These are phyloP conservation scores for Tylopilus rubrobrunneus DNA, from an alignment of 768 basidiomycete species.

Conservation along the genomic window DNA sequence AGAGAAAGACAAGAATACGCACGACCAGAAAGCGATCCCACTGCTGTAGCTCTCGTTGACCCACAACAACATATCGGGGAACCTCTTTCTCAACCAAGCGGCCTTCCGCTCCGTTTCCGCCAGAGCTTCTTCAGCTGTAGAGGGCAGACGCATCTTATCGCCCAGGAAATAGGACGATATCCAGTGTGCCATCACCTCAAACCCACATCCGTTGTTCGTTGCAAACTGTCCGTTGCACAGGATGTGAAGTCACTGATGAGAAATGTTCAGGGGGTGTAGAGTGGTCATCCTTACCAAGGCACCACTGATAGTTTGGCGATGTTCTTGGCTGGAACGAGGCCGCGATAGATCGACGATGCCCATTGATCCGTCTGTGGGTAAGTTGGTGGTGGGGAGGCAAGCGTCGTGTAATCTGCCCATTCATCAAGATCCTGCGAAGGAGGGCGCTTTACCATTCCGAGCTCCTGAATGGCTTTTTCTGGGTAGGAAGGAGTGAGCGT, in stretches of 20 bases:
- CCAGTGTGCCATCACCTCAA: slow-evolving; percentile 59
- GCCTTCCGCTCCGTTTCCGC: slow-evolving; percentile 40
- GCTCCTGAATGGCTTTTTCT: slow-evolving; percentile 46
- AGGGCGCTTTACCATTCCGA: slow-evolving; percentile 45
- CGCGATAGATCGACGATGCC: slow-evolving; percentile 54
- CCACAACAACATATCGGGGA: slow-evolving; percentile 47
- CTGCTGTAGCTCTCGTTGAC: slow-evolving; percentile 51
- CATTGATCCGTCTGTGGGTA: slow-evolving; percentile 33
- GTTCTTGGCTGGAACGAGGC: slow-evolving; percentile 59
- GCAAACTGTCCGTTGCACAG: slow-evolving; percentile 40
- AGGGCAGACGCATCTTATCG: slow-evolving; percentile 49
- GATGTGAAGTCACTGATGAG: neutral
- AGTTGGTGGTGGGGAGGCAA: slow-evolving; percentile 37
- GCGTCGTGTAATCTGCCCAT: slow-evolving; percentile 36
- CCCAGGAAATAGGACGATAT: slow-evolving; percentile 58
- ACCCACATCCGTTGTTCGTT: slow-evolving; percentile 50
- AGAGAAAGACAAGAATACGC: slow-evolving; percentile 17
- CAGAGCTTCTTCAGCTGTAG: slow-evolving; percentile 44
- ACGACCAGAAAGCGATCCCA: slow-evolving; percentile 51
- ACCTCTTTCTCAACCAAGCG: slow-evolving; percentile 53
- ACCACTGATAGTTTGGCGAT: slow-evolving; percentile 52
- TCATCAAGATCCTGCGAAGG: slow-evolving; percentile 18
- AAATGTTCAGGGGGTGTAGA: neutral
- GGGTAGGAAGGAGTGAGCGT: neutral
- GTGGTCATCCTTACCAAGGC: slow-evolving; percentile 42